Conservation (phyloP, 306 rosid species). For the Cucumis sativus region Cucumber_9930_V3 NC_026656.2:2300001-2300500, state of each 20-base stretch:
- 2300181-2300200: neutral
- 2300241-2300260: neutral
- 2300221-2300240: neutral
- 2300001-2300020: no score
- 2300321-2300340: neutral
- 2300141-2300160: no score
- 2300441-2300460: conserved; percentile 11
- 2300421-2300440: conserved; percentile 19
- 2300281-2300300: neutral
- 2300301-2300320: neutral
- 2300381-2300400: neutral
- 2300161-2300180: neutral
- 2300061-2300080: no score
- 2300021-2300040: no score
- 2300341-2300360: neutral
- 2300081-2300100: no score
- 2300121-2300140: no score
- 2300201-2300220: neutral
- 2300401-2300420: neutral
- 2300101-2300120: no score
- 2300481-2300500: neutral
- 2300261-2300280: neutral
- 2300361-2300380: neutral
- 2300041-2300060: no score
- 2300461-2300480: conserved; percentile 4